phyloP scores from a whole-genome alignment of 768 basidiomycete genomes.

The Phlebiopsis flavidoalba region DNA sequence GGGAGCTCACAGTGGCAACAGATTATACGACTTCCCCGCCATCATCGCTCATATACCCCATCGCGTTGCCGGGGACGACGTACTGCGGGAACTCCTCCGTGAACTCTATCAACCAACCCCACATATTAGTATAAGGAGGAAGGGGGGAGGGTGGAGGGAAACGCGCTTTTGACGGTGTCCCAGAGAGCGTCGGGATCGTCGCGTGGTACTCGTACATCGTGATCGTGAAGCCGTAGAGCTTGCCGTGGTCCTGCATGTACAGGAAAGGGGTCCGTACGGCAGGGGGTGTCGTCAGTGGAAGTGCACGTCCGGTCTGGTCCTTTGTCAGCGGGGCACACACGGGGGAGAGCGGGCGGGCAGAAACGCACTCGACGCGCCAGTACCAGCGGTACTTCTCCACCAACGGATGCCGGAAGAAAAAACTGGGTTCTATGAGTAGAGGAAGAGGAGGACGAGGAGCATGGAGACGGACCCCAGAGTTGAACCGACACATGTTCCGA shows the following conservation, averaged over 20 bases:
- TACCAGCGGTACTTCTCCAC: slow-evolving; percentile 69
- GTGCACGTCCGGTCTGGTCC: slow-evolving; percentile 59
- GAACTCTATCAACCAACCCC: no score
- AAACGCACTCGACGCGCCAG: slow-evolving; percentile 64
- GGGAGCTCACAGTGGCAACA: slow-evolving; percentile 66
- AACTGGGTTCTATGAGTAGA: slow-evolving; percentile 14
- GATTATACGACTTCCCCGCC: slow-evolving; percentile 58
- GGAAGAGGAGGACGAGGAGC: background rate
- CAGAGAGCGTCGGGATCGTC: slow-evolving; percentile 64
- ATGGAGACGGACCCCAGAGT: slow-evolving; percentile 56
- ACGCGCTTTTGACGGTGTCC: slow-evolving; percentile 47
- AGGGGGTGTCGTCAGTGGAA: slow-evolving; percentile 67
- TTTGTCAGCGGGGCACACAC: background rate
- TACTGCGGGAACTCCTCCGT: slow-evolving; percentile 48
- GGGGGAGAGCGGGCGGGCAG: background rate
- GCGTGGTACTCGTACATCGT: slow-evolving; percentile 58
- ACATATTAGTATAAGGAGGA: slow-evolving; percentile 20
- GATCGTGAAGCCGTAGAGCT: slow-evolving; percentile 66
- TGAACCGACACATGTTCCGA: slow-evolving; percentile 76
- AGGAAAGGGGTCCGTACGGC: slow-evolving; percentile 67
- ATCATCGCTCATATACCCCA: slow-evolving; percentile 64
- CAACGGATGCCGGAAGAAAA: slow-evolving; percentile 69
- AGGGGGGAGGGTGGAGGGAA: slow-evolving; percentile 28
- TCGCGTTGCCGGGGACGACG: slow-evolving; percentile 50
- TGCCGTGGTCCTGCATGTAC: slow-evolving; percentile 64